These are phyloP conservation scores for Colletotrichum navitas DNA, from an alignment of 2,329 filamentous ascomycete species.

Conservation along the genomic window DNA sequence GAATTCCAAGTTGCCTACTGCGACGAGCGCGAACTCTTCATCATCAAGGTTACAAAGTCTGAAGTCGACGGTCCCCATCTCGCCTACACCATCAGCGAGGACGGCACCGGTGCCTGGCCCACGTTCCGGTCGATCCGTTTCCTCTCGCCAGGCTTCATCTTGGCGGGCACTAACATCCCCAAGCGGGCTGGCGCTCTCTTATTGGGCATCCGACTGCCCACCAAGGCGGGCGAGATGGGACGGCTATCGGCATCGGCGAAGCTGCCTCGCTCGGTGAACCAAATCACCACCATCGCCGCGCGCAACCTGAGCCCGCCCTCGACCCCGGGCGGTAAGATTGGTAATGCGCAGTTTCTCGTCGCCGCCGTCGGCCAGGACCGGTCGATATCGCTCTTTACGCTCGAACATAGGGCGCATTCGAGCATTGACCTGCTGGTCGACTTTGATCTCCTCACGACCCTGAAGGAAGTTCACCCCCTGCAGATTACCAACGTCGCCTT, in stretches of 20 bases:
- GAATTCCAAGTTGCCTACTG: constrained; percentile 83
- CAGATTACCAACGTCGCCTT: constrained; percentile 72
- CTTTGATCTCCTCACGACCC: constrained; percentile 64
- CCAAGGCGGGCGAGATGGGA: constrained; percentile 51
- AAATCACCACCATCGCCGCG: constrained; percentile 83
- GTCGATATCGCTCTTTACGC: constrained; percentile 81
- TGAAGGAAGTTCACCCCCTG: constrained; percentile 67
- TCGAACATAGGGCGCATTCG: constrained; percentile 72
- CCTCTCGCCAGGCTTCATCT: constrained; percentile 67
- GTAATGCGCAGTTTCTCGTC: constrained; percentile 81
- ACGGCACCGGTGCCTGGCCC: constrained; percentile 60
- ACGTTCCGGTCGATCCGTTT: constrained; percentile 71
- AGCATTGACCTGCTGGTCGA: constrained; percentile 64
- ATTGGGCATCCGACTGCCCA: constrained; percentile 67
- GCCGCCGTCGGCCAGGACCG: constrained; percentile 85
- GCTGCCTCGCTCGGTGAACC: constrained; percentile 77
- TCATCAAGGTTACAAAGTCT: constrained; percentile 64
- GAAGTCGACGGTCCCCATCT: constrained; percentile 61
- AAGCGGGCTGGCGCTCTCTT: constrained; percentile 69
- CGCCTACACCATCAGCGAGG: constrained; percentile 69
- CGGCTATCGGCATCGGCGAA: constrained; percentile 65
- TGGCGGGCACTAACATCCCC: constrained; percentile 70
- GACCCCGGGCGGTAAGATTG: constrained; percentile 62
- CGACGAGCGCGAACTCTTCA: constrained; percentile 79
- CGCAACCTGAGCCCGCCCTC: constrained; percentile 72